Evolutionary conservation across 371 early-diverging fungal genomes (phyloP), one percentile per base, ranked within the genome.

Genomic region (Saksenaea oblongispora): DNA sequence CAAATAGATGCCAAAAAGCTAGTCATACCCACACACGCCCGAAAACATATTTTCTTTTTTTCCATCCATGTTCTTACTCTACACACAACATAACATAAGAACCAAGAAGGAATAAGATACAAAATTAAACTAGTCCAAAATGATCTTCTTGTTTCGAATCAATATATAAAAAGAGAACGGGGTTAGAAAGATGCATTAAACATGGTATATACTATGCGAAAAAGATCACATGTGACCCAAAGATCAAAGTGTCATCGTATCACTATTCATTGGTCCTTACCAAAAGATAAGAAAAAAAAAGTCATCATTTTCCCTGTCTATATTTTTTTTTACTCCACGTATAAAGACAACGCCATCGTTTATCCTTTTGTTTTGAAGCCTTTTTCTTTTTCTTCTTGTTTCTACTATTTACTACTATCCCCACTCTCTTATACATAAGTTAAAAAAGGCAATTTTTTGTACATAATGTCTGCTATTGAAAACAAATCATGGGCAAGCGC

Each of bases 401-500:
- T 17, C 14, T 14, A 0, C 14, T 41, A 13, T 41, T 41, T n/a
- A 41, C 18, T 41, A n/a, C 14, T 17, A 41, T 22, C 51, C 51
- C 51, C 51, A 47, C 51, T 47, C 51, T 47, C 22, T 41, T 41
- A 41, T 47, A 47, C 22, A 47, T 22, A 47, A 47, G 51, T 47
- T 47, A 18, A 22, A 47, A 22, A n/a, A 10, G n/a, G 18, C 51
- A 17, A 47, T 18, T 47, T 18, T 18, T 22, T 47, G 51, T 47
- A 47, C 22, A 47, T 47, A 47, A 47, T 47, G 51, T 47, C 51
- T 47, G 22, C 42, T 14, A n/a, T 22, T 47, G 51, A 47, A 47
- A 47, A 47, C 51, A 47, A 47, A 22, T 47, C 51, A 47, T 47
- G 51, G 51, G 51, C 51, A 3, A 11, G 51, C 11, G 81, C 86